Conservation (phyloP, 371 early-diverging fungal species). For the Sporodiniella umbellata region DNA sequence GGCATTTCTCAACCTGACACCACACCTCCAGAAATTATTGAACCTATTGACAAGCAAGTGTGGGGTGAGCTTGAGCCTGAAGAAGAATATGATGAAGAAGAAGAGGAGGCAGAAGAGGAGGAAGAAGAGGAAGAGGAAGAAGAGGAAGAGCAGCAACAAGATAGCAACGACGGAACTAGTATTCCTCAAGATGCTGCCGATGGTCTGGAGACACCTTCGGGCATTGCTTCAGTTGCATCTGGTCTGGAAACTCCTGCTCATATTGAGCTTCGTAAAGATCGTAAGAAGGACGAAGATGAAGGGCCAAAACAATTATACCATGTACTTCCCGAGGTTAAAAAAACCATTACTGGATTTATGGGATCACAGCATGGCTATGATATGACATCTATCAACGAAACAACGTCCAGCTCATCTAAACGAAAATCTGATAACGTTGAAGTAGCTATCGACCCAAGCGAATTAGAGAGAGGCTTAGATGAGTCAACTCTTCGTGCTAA, state of each 20-base stretch:
- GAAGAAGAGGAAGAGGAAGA: constrained; percentile 56
- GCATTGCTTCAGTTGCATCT: constrained; percentile 71
- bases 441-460: constrained; percentile 74
- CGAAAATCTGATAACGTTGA: constrained; percentile 66
- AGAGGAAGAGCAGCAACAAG: constrained; percentile 40
- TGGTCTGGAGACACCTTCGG: constrained; percentile 88
- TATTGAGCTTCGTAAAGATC: constrained; percentile 88
- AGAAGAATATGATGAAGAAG: constrained; percentile 61
- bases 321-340: constrained; percentile 81
- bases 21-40: constrained; percentile 50
- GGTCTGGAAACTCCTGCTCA: constrained; percentile 93
- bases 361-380: constrained; percentile 93
- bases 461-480: constrained; percentile 66
- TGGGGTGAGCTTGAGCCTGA: constrained; percentile 87
- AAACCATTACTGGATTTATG: constrained; percentile 85
- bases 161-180: constrained; percentile 28
- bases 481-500: constrained; percentile 69
- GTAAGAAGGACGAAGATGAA: constrained; percentile 49
- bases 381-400: constrained; percentile 46
- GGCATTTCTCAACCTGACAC: constrained; percentile 52
- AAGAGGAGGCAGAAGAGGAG: constrained; percentile 63
- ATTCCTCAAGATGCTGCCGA: constrained; percentile 46
- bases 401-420: constrained; percentile 28
- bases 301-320: constrained; percentile 81
- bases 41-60: constrained; percentile 66